These are phyloP conservation scores for Serendipita sp. DNA, from an alignment of 768 basidiomycete genomes.

Conservation along the genomic window DNA sequence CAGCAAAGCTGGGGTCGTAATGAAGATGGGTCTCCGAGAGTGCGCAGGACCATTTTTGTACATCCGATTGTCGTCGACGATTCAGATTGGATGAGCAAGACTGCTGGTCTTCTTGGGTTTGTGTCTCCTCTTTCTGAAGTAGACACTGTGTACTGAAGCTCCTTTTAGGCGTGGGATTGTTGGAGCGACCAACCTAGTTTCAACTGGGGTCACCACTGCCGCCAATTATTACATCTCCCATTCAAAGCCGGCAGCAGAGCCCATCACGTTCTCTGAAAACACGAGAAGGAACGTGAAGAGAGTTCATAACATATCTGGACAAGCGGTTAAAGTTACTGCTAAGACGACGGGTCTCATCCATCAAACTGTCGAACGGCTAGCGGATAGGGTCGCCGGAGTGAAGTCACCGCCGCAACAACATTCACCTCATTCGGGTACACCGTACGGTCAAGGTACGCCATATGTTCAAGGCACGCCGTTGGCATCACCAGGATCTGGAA, in stretches of 20 bases:
- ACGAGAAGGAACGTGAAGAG: conserved; percentile 41
- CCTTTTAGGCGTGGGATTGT: conserved; percentile 46
- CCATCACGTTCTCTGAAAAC: conserved; percentile 41
- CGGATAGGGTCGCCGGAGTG: conserved; percentile 28
- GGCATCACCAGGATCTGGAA: not conserved
- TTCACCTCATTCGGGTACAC: not conserved
- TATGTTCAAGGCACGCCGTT: conserved; percentile 10
- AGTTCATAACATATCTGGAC: conserved; percentile 47
- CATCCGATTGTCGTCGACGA: conserved; percentile 48
- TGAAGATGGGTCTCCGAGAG: conserved; percentile 20
- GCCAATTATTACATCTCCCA: conserved; percentile 46
- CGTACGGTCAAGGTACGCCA: not conserved
- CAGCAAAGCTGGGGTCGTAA: not conserved
- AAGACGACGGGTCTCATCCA: conserved; percentile 49
- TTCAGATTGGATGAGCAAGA: conserved; percentile 47
- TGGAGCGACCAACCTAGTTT: conserved; percentile 42
- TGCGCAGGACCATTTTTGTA: conserved; percentile 40
- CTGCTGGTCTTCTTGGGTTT: conserved; percentile 48
- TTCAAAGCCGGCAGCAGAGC: conserved; percentile 35
- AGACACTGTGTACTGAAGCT: not conserved
- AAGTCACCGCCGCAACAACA: not conserved
- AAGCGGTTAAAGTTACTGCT: conserved; percentile 49
- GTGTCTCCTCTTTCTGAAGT: conserved; percentile 11
- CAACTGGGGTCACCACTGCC: conserved; percentile 44
- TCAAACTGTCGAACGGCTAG: conserved; percentile 38